Evolutionary conservation across 1,284 basidiomycete species (phyloP).

Genomic region (Cutaneotrichosporon daszewskae): DNA sequence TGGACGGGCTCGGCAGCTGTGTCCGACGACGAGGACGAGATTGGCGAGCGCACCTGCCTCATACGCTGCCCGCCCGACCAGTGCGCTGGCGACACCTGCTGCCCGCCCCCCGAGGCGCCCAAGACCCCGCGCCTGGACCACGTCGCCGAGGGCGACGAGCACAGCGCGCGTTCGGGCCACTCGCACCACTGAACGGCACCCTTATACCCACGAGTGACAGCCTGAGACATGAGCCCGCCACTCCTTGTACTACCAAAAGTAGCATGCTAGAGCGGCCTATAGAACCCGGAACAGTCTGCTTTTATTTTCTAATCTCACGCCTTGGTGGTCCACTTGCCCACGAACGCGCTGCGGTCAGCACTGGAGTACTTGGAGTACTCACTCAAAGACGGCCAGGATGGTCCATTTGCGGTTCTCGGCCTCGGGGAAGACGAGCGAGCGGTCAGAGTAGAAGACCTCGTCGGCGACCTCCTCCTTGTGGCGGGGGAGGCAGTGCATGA

Average conservation of each 20-base stretch:
- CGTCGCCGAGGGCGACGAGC: slow-evolving; percentile 29
- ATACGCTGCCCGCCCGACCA: slow-evolving; percentile 48
- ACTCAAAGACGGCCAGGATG: slow-evolving; percentile 62
- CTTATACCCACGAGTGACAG: too few relatives aligned
- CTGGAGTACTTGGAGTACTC: slow-evolving; percentile 15
- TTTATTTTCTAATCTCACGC: too few relatives aligned
- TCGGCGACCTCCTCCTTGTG: slow-evolving; percentile 92
- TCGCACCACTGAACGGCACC: too few relatives aligned
- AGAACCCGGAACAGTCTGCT: too few relatives aligned
- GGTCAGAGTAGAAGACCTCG: slow-evolving; percentile 60
- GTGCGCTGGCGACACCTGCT: slow-evolving; percentile 47
- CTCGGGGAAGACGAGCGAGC: slow-evolving; percentile 51
- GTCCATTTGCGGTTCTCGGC: slow-evolving; percentile 89
- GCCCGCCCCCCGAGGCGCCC: slow-evolving; percentile 30
- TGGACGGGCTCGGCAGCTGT: slow-evolving; percentile 14
- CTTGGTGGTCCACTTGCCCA: slow-evolving; percentile 3
- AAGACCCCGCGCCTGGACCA: slow-evolving; percentile 21
- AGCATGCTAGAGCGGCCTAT: too few relatives aligned
- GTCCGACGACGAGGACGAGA: slow-evolving; percentile 15
- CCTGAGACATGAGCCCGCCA: too few relatives aligned
- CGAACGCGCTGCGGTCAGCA: slow-evolving; percentile 3
- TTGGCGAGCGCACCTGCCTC: slow-evolving; percentile 36
- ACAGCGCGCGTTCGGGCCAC: slow-evolving; percentile 4
- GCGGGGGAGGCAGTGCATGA: slow-evolving; percentile 92
- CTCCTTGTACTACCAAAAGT: too few relatives aligned